Evolutionary conservation across 441 rosid genomes (phyloP), one percentile per base, ranked within the genome.

Genomic region (Viola pubescens): DNA sequence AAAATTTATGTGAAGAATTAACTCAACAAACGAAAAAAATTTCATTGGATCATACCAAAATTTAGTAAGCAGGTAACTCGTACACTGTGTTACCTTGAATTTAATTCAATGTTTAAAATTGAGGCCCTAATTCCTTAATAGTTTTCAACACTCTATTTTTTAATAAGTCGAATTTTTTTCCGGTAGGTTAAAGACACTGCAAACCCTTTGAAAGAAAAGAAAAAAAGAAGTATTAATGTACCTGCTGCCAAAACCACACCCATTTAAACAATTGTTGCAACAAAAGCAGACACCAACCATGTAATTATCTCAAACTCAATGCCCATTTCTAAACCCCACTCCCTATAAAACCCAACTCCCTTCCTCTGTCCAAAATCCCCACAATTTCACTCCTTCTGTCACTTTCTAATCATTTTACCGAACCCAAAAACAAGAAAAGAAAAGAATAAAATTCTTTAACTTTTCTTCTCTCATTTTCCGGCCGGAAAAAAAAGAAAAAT

Each of bases 291-390:
- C 69, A 56, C 50, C 65, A 64, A 6, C 5, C 6, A 56, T 63
- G 94, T 82, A 82, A 80, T 72, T 81, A 73, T 52, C 9, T 54
- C 4, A 69, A 71, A 63, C 1, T 45, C 37, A 49, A 64, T 56
- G 74, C 88, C 71, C 67, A 62, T 4, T 73, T 63, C 53, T 49
- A 6, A 5, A 60, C 4, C 12, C 49, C 7, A 2, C 3, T 3
- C 14, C 52, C 69, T 84, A 81, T 84, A 75, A 72, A 82, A 59
- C 2, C 71, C 52, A 8, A 19, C 63, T 59, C 71, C 74, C 65
- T 69, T 73, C 62, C 3, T 5, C 3, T 0, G 1, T 42, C 19
- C 37, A 49, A 60, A 56, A 41, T 65, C 81, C 85, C 81, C 70
- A 44, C 60, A 26, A 10, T 14, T 48, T 34, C 43, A 58, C 62